These are phyloP conservation scores for Tephrocybe sp. DNA, from an alignment of 768 basidiomycete species.

Conservation along the genomic window DNA sequence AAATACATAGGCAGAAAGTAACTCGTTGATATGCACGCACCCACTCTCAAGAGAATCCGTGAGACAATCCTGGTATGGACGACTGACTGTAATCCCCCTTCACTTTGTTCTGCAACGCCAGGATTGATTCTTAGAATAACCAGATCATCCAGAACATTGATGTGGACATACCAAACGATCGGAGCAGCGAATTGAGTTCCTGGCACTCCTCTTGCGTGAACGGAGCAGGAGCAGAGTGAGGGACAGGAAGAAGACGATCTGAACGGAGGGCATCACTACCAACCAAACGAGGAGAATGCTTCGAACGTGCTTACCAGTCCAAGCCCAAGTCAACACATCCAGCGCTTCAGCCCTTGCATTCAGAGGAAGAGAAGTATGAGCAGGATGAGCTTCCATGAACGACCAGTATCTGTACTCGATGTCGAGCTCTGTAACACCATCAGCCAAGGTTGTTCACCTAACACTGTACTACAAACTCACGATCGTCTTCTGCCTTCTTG, in stretches of 20 bases:
- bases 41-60: slow-evolving; percentile 64
- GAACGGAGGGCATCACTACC: neutral
- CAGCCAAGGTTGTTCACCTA: too few relatives aligned
- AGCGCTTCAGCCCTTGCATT: slow-evolving; percentile 65
- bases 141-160: too few relatives aligned
- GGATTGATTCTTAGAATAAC: too few relatives aligned
- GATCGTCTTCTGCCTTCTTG: slow-evolving; percentile 37
- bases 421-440: slow-evolving; percentile 51
- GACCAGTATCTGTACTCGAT: slow-evolving; percentile 81
- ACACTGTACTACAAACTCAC: too few relatives aligned
- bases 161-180: slow-evolving; percentile 30
- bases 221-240: slow-evolving; percentile 55
- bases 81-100: slow-evolving; percentile 41
- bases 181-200: slow-evolving; percentile 62
- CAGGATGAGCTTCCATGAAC: slow-evolving; percentile 77
- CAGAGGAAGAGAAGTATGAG: slow-evolving; percentile 57
- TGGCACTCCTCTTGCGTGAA: slow-evolving; percentile 78
- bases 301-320: slow-evolving; percentile 49
- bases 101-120: slow-evolving; percentile 31
- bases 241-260: slow-evolving; percentile 70
- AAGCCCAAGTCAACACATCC: slow-evolving; percentile 77
- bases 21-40: slow-evolving; percentile 36
- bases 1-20: neutral
- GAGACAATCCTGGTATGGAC: slow-evolving; percentile 65
- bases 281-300: neutral